These are phyloP conservation scores for Lathyrus tuberosus DNA, from an alignment of 306 rosid species.

Conservation along the genomic window DNA sequence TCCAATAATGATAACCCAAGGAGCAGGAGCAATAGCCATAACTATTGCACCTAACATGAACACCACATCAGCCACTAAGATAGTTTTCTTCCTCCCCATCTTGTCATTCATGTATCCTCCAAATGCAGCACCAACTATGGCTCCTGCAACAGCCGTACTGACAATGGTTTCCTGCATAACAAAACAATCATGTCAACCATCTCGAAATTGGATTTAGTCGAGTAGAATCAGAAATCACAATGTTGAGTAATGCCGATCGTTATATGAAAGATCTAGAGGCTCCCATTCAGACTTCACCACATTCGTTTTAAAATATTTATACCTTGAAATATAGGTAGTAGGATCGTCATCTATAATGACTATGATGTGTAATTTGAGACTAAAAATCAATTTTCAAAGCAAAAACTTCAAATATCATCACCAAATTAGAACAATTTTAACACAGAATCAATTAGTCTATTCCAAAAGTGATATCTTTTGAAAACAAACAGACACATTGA, in stretches of 20 bases:
- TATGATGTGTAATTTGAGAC: neutral
- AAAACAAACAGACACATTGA: neutral
- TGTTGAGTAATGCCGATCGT: too few species aligned
- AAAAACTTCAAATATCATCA: neutral
- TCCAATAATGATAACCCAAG: constrained; percentile 72
- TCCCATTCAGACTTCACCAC: too few species aligned
- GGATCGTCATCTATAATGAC: too few species aligned
- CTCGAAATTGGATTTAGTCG: neutral
- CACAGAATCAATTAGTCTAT: neutral
- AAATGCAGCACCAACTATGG: constrained; percentile 88
- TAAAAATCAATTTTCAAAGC: neutral
- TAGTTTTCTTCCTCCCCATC: constrained; percentile 65
- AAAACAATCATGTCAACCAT: neutral
- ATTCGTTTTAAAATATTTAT: too few species aligned
- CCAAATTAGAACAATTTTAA: neutral
- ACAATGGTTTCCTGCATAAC: constrained; percentile 74
- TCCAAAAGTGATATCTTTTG: neutral
- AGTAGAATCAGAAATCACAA: neutral
- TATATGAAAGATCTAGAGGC: too few species aligned
- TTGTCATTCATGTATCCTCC: constrained; percentile 88
- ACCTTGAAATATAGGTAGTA: too few species aligned
- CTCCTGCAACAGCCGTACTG: constrained; percentile 89
- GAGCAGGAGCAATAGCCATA: constrained; percentile 75
- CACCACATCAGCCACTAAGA: constrained; percentile 63
- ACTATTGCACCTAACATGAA: constrained; percentile 68